Evolutionary conservation across 1,284 basidiomycete species (phyloP).

Genomic region (Phellinidium pouzarii): DNA sequence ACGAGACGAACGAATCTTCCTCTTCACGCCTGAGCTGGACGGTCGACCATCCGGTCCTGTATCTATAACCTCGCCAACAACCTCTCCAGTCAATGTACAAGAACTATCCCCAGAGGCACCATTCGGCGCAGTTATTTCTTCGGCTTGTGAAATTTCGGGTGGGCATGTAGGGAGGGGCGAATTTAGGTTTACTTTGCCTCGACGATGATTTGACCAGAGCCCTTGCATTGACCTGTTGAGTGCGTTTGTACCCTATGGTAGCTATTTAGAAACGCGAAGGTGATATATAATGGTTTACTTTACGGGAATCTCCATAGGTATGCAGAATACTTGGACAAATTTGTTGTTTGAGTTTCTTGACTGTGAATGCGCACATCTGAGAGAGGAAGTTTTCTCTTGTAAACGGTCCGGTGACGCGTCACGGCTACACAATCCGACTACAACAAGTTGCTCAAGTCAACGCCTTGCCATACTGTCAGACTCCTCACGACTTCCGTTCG

Average conservation of each 20-base stretch:
- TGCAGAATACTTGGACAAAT: too few relatives aligned
- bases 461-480: too few relatives aligned
- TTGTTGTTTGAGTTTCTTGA: too few relatives aligned
- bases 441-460: too few relatives aligned
- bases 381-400: background rate
- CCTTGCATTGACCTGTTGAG: conserved; percentile 73
- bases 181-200: conserved; percentile 62
- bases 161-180: conserved; percentile 26
- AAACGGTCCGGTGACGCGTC: too few relatives aligned
- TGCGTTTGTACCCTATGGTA: conserved; percentile 52
- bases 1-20: conserved; percentile 51
- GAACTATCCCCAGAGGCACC: conserved; percentile 17
- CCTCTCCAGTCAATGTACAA: conserved; percentile 8
- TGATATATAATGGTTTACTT: conserved; percentile 11
- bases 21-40: conserved; percentile 36
- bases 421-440: too few relatives aligned
- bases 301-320: conserved; percentile 21
- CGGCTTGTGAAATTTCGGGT: conserved; percentile 26
- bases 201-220: conserved; percentile 61
- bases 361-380: too few relatives aligned
- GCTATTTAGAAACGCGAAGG: background rate
- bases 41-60: conserved; percentile 24
- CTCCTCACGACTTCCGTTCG: background rate
- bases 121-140: conserved; percentile 22
- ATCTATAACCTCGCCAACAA: conserved; percentile 21